phyloP scores from a whole-genome alignment of 352 stramenopile species.

The Phytophthora macrochlamydospora region DNA sequence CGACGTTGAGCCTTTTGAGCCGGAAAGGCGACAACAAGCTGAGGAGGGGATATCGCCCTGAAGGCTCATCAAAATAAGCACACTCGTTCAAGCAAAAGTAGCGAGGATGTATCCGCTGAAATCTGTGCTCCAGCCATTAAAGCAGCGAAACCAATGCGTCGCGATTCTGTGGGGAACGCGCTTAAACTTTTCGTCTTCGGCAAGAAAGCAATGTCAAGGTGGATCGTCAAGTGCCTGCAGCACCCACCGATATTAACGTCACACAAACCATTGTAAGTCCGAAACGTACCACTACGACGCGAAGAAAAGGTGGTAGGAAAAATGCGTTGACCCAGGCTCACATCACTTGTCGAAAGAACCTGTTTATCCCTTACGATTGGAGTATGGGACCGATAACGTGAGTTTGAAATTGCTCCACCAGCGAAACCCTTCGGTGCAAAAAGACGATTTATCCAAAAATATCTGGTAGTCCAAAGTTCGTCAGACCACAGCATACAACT shows the following conservation, averaged over 20 bases:
- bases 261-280: too few relatives aligned
- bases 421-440: conserved; percentile 22
- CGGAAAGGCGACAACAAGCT: neutral
- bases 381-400: conserved; percentile 18
- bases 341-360: conserved; percentile 7
- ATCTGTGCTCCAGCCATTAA: too few relatives aligned
- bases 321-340: neutral
- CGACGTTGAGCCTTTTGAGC: too few relatives aligned
- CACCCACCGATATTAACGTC: neutral
- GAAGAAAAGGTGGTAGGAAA: neutral
- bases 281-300: too few relatives aligned
- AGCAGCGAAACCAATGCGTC: conserved; percentile 2
- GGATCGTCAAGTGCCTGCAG: too few relatives aligned
- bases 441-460: conserved; percentile 26
- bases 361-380: conserved; percentile 23
- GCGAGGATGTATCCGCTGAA: neutral
- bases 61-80: neutral
- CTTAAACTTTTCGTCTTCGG: conserved; percentile 60
- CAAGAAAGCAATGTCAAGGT: conserved; percentile 27
- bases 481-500: neutral
- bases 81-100: too few relatives aligned
- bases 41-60: neutral
- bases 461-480: neutral
- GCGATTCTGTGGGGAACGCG: conserved; percentile 52
- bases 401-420: conserved; percentile 28